Percentiles rank a stretch among this genome's conserved stretches.
Evolutionary conservation across 148 eudicot species (phyloP).

Genomic region (Rhododendron mucronatum): DNA sequence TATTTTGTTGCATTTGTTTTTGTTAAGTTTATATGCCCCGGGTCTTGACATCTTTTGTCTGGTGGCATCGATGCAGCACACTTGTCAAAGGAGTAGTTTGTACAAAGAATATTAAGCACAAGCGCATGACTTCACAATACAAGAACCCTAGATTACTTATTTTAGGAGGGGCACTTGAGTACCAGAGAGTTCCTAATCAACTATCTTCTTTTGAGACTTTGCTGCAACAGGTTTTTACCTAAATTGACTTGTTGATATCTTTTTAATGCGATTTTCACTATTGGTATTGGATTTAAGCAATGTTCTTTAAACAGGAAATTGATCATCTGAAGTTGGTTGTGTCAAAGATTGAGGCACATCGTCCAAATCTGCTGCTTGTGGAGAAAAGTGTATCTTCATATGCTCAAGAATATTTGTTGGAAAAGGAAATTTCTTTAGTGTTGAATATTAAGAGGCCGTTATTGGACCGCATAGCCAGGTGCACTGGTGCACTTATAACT

Average conservation of each 20-base stretch:
- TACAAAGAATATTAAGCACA: constrained; percentile 95
- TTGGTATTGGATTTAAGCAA: constrained; percentile 9
- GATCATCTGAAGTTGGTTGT: constrained; percentile 83
- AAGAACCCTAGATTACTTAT: constrained; percentile 73
- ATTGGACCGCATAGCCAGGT: constrained; percentile 75
- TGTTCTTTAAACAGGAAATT: constrained; percentile 54
- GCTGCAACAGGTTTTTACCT: constrained; percentile 65
- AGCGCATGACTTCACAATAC: constrained; percentile 94
- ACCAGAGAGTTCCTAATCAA: constrained; percentile 73
- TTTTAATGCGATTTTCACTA: not conserved
- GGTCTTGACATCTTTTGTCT: not conserved
- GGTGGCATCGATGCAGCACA: constrained; percentile 59
- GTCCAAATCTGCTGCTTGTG: constrained; percentile 81
- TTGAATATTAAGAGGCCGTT: constrained; percentile 86
- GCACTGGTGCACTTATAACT: constrained; percentile 81
- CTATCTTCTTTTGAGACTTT: constrained; percentile 77
- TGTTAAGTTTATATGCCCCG: not conserved
- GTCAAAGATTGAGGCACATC: constrained; percentile 84
- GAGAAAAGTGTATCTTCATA: constrained; percentile 96
- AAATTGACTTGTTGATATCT: not conserved
- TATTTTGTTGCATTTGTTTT: not conserved
- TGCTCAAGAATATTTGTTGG: constrained; percentile 84
- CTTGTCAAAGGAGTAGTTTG: constrained; percentile 87
- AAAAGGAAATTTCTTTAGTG: constrained; percentile 92
- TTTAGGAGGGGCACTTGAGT: constrained; percentile 93